Evolutionary conservation across 495 filamentous ascomycete species (phyloP).

Genomic region (Penicillium antarcticum): DNA sequence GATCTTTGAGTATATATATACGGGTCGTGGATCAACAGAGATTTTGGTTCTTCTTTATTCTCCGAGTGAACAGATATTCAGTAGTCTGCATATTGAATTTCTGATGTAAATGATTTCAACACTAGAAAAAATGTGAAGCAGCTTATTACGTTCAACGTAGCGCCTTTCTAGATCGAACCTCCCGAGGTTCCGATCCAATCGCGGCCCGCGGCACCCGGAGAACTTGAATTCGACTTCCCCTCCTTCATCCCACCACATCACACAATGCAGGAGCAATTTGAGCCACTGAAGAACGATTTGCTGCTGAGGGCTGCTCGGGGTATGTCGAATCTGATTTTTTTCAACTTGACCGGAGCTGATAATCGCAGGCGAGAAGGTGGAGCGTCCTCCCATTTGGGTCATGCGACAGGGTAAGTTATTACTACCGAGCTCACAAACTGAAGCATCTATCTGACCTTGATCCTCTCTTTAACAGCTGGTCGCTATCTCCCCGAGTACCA

Average conservation of each 20-base stretch:
- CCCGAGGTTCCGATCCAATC: constrained; percentile 14
- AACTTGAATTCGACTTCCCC: constrained; percentile 21
- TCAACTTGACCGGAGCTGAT: constrained; percentile 8
- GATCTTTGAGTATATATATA: no score
- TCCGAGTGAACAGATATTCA: no score
- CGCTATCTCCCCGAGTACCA: constrained; percentile 98
- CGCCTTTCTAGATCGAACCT: neutral
- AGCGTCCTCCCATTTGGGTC: constrained; percentile 93
- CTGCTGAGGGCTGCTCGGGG: constrained; percentile 85
- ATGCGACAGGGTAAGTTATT: constrained; percentile 86
- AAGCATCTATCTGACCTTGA: constrained; percentile 5
- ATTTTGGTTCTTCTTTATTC: no score
- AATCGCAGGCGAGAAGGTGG: constrained; percentile 75
- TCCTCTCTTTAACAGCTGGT: constrained; percentile 58
- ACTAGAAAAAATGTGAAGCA: no score
- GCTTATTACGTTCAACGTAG: no score
- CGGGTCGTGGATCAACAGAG: no score
- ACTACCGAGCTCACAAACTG: neutral
- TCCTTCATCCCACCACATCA: constrained; percentile 22
- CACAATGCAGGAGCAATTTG: constrained; percentile 64
- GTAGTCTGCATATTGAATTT: no score
- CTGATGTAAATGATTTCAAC: no score
- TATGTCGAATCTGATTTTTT: constrained; percentile 33
- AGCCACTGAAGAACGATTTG: constrained; percentile 84
- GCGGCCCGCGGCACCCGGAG: constrained; percentile 14